Evolutionary conservation across 2,329 filamentous ascomycete genomes (phyloP).

Genomic region (Coleophoma cylindrospora): DNA sequence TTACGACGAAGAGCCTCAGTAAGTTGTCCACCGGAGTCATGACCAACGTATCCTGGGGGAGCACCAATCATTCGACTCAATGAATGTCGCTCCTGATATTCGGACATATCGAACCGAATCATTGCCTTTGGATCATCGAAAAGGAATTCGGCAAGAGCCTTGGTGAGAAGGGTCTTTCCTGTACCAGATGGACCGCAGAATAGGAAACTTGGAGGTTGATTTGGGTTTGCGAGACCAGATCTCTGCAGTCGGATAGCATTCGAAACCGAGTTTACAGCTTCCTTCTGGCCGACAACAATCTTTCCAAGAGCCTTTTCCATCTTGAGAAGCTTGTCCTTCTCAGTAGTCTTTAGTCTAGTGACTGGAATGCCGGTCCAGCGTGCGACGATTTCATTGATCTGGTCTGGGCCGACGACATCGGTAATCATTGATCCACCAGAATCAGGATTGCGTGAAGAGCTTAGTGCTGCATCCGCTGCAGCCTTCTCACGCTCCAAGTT

Average conservation of each 20-base stretch:
- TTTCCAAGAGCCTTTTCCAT: conserved; percentile 88
- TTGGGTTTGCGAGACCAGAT: conserved; percentile 91
- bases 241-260: conserved; percentile 95
- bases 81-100: conserved; percentile 96
- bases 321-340: conserved; percentile 96
- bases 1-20: conserved; percentile 91
- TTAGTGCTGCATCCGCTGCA: conserved; percentile 69
- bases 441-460: conserved; percentile 46
- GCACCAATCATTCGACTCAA: conserved; percentile 97
- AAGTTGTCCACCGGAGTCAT: conserved; percentile 92
- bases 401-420: conserved; percentile 90
- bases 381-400: conserved; percentile 98
- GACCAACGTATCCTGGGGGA: conserved; percentile 93
- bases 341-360: conserved; percentile 85
- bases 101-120: conserved; percentile 99
- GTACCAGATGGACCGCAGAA: conserved; percentile 99
- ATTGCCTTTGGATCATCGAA: conserved; percentile 97
- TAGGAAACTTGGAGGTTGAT: conserved; percentile 94
- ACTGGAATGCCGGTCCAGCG: conserved; percentile 99
- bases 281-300: conserved; percentile 87
- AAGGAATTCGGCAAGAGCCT: conserved; percentile 93
- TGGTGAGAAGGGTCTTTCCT: conserved; percentile 95
- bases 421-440: conserved; percentile 72
- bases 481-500: conserved; percentile 76
- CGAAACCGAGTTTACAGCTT: conserved; percentile 87